Evolutionary conservation across 139 green algal species (phyloP).

Genomic region (Chlorella vulgaris): DNA sequence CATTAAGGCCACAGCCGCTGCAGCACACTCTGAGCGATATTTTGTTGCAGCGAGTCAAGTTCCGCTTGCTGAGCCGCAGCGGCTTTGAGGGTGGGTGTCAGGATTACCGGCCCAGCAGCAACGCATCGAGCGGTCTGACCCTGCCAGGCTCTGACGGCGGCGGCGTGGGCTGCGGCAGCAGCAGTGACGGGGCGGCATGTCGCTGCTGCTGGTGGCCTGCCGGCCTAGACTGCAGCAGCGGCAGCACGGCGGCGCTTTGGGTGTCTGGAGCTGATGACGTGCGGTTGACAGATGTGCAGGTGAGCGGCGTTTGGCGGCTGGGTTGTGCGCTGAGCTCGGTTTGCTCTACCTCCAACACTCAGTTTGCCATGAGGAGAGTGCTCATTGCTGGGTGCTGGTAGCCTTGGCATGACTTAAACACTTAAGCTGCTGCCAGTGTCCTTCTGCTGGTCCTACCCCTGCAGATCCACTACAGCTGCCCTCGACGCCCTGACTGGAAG

Average conservation of each 20-base stretch:
- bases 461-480: neutral
- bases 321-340: no score
- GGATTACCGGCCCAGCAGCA: constrained; percentile 31
- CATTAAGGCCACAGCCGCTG: no score
- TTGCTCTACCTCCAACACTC: no score
- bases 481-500: neutral
- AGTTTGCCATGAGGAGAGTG: no score
- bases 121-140: no score
- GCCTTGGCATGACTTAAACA: no score
- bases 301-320: neutral
- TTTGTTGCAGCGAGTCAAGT: neutral
- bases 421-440: no score
- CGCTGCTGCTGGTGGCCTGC: neutral
- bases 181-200: neutral
- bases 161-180: neutral
- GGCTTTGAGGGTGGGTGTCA: constrained; percentile 12
- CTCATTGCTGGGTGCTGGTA: neutral
- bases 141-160: neutral
- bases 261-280: constrained; percentile 6
- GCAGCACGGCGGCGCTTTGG: constrained; percentile 18
- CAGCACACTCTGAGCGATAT: constrained; percentile 3
- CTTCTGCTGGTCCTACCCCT: neutral
- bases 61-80: neutral
- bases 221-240: neutral
- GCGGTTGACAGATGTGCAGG: constrained; percentile 19